Evolutionary conservation across 495 filamentous ascomycete genomes (phyloP), one percentile per base, ranked within the genome.

Genomic region (Chaetomium fimeti): DNA sequence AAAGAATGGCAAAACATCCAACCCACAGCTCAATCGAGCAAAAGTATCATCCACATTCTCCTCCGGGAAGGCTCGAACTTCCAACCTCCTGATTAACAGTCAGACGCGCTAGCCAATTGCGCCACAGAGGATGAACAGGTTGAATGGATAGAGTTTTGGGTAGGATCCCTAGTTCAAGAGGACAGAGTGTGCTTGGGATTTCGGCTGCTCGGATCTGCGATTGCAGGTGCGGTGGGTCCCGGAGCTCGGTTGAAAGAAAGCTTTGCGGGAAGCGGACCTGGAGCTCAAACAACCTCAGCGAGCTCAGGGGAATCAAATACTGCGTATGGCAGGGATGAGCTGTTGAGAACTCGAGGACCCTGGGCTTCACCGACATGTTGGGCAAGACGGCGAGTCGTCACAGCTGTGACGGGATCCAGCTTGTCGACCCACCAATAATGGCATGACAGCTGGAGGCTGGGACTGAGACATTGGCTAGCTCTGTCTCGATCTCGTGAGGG

Each of bases 31-130:
- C 40, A 43, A 43, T 15, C 25, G 13, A 11, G 20, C 13, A 45
- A 47, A 60, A 48, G 24, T 47, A 58, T 29, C 27, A 8, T 24
- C n/a, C 49, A 48, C 54, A 36, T 20, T 42, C 63, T 66, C 64
- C 64, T 66, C 64, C 64, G 64, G 64, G 64, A 66, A 66, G 64
- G 64, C 64, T 66, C 58, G 64, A 57, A 57, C 55, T 58, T 58
- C 55, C 55, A 58, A 58, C 55, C 55, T 58, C 55, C 55, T 58
- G 55, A 58, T 58, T 58, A 58, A 58, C 55, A 58, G 55, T 58
- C 55, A 58, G 55, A 58, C 55, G 55, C 55, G 55, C 55, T 58
- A 58, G 55, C 64, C 64, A 66, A 66, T 66, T 66, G 64, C 64
- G 64, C 64, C 64, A 66, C 64, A 66, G 64, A 66, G 64, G 64